Evolutionary conservation across 163 green algal genomes (phyloP).

Genomic region (Chloromonas sp.): DNA sequence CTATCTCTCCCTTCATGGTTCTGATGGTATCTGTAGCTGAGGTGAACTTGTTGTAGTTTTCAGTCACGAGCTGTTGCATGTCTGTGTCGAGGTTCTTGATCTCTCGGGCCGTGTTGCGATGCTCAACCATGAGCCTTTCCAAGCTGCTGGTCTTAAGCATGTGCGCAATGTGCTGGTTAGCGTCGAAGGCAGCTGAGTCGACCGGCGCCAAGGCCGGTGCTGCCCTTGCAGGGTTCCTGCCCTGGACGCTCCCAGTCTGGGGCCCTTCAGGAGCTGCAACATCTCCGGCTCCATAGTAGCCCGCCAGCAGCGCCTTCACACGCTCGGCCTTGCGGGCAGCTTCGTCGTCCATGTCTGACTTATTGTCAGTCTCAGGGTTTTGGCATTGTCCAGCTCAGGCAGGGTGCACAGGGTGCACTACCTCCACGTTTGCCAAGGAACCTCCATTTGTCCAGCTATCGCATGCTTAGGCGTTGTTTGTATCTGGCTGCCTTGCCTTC

Average conservation of each 20-base stretch:
- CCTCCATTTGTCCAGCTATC: too few species aligned
- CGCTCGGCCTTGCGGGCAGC: conserved; percentile 30
- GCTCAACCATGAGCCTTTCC: conserved; percentile 59
- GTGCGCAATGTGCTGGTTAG: conserved; percentile 36
- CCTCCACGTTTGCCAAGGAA: too few species aligned
- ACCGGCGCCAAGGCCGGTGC: neutral
- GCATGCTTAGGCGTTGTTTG: too few species aligned
- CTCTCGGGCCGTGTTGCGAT: conserved; percentile 57
- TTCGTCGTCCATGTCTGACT: neutral
- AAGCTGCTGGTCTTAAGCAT: conserved; percentile 48
- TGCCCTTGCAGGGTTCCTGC: neutral
- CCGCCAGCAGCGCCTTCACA: conserved; percentile 66
- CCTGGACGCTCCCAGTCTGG: neutral
- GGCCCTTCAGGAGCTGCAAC: conserved; percentile 7
- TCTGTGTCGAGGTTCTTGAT: conserved; percentile 81
- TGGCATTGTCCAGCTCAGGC: too few species aligned
- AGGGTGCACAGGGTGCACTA: too few species aligned
- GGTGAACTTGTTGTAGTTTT: conserved; percentile 99
- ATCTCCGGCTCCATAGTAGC: conserved; percentile 74
- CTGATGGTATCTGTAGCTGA: conserved; percentile 89
- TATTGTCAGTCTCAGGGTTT: neutral
- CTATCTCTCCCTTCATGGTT: conserved; percentile 81
- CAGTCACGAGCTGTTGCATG: conserved; percentile 95
- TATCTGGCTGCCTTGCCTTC: too few species aligned
- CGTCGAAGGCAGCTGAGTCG: neutral